phyloP scores from a whole-genome alignment of 257 asterid genomes.

The Solanum commersonii region DNA sequence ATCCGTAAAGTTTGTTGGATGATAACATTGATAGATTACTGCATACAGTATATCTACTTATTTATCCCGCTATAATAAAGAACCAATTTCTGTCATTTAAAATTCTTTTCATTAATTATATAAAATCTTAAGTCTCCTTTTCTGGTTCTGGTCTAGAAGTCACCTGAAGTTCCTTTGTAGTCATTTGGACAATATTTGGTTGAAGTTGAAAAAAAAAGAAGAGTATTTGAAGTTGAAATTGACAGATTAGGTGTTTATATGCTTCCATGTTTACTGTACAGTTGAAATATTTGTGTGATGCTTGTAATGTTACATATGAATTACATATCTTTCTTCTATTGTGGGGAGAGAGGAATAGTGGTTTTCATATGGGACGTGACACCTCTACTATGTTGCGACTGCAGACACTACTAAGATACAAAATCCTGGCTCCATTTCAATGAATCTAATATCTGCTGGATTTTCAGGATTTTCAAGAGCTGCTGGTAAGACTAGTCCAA shows the following conservation, averaged over 20 bases:
- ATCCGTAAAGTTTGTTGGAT: neutral
- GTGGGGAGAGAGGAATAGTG: neutral
- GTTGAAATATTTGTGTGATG: neutral
- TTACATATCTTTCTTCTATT: neutral
- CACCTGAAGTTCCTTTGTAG: neutral
- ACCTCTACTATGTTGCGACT: neutral
- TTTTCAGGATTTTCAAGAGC: constrained; percentile 60
- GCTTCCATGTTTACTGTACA: neutral
- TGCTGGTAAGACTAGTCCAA: constrained; percentile 55
- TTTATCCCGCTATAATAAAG: neutral
- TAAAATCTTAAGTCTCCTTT: neutral
- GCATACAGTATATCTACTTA: neutral
- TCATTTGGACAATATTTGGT: neutral
- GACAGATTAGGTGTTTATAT: neutral
- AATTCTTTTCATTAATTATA: neutral
- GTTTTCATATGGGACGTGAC: neutral
- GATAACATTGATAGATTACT: neutral
- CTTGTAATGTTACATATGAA: neutral
- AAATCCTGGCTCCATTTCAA: neutral
- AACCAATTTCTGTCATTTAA: neutral
- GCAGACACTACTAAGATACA: neutral
- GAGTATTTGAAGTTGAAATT: neutral
- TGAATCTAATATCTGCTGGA: neutral
- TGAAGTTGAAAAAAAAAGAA: neutral
- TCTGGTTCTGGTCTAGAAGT: neutral